Base-by-base conservation (phyloP, 345 rosid genomes). In the Brassica incana region DNA sequence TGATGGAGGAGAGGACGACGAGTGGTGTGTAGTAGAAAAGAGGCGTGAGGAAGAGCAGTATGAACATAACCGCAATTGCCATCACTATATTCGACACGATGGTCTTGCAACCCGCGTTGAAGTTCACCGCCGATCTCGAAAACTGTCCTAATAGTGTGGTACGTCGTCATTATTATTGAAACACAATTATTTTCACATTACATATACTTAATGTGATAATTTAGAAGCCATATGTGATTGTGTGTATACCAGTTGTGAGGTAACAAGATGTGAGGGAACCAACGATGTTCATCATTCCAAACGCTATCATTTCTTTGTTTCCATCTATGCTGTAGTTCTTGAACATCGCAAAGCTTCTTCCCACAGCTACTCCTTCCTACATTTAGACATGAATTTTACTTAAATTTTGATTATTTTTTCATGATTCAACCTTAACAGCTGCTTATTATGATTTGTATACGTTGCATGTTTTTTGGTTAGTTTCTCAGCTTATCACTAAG, bases 281-380 rank as follows among this genome's bases (percentile, higher is more conserved):
- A 5, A 83, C 93, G 6, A 95, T 89, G 84, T 95, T 95, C 99
- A 95, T 95, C 83, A 87, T 73, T 27, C 99, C 99, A 59, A 95
- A 80, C 5, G 98, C 99, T 29, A 95, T 87, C 99, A 95, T 95
- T 79, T 95, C 99, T 76, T 93, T 95, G 90, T 95, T 93, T 1
- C 98, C 97, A 71, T 93, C 98, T 33, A 90, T 88, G 78, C 92
- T 90, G 81, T 93, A 95, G 83, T 90, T 88, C 80, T 91, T 95
- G 85, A 87, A 87, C 90, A 90, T 88, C 10, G 99, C 94, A 80
- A 95, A 95, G 62, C 95, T 91, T 83, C 98, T 91, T 16, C 97
- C 99, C 0, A 95, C 98, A 0, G 98, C 99, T 14, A 91, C 85
- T 65, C 98, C 99, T 89, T 95, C 99, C 99, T 95, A 85, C 56